A percentile compares a stretch with the other conserved stretches of the same genome.
These are phyloP conservation scores for Trichosporon sp. DNA, from an alignment of 1,284 basidiomycete species.

Conservation along the genomic window DNA sequence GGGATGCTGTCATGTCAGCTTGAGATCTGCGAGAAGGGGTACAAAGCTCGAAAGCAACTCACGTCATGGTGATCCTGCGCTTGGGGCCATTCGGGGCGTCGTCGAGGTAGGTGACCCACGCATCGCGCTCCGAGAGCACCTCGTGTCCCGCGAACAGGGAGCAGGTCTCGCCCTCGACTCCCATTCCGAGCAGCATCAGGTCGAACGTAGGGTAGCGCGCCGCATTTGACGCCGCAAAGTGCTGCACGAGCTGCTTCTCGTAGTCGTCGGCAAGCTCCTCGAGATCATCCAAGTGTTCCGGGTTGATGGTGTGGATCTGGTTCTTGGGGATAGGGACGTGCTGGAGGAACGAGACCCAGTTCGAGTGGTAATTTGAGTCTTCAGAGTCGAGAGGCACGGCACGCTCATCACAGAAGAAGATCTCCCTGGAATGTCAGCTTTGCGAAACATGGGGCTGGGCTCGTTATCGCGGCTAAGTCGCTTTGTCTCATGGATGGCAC, in stretches of 20 bases:
- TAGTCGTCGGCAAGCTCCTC: conserved; percentile 88
- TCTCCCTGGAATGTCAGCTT: conserved; percentile 61
- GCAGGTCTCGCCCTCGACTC: conserved; percentile 92
- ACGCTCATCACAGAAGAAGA: conserved; percentile 97
- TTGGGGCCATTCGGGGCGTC: conserved; percentile 94
- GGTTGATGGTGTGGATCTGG: conserved; percentile 85
- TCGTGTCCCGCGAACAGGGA: conserved; percentile 90
- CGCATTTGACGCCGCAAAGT: conserved; percentile 83
- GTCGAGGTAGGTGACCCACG: conserved; percentile 90
- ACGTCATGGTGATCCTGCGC: conserved; percentile 77
- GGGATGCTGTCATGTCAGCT: conserved; percentile 50
- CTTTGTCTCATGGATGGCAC: not conserved
- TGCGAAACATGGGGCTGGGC: not conserved
- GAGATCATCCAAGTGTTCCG: conserved; percentile 59
- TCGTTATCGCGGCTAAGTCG: not conserved
- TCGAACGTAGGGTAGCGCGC: conserved; percentile 93
- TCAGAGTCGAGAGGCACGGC: conserved; percentile 85
- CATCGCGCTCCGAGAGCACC: conserved; percentile 73
- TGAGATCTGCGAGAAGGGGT: too few species aligned
- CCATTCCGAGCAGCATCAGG: conserved; percentile 87
- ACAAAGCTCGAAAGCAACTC: not conserved
- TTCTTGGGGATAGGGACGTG: conserved; percentile 67
- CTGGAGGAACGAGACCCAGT: conserved; percentile 70
- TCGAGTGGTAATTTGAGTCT: conserved; percentile 88
- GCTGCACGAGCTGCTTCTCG: conserved; percentile 82